Evolutionary conservation across 306 rosid genomes (phyloP).

Genomic region (Mucuna pruriens): DNA sequence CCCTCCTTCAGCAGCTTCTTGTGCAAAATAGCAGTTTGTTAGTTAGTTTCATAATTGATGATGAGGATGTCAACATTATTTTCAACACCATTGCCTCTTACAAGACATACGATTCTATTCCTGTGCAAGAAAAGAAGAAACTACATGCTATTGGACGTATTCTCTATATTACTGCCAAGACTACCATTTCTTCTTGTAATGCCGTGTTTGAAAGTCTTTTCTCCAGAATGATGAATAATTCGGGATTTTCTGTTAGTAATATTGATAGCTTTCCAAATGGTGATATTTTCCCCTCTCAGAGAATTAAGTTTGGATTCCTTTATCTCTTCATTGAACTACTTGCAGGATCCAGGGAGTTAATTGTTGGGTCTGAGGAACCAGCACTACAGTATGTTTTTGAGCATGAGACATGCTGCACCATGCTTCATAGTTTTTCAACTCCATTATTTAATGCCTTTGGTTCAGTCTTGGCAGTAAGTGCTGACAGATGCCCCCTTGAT

Average conservation of each 20-base stretch:
- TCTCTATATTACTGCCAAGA: slow-evolving; percentile 59
- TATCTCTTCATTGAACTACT: slow-evolving; percentile 82
- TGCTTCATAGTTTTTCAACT: slow-evolving; percentile 59
- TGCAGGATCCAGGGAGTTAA: slow-evolving; percentile 67
- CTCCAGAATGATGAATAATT: slow-evolving; percentile 56
- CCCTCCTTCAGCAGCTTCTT: slow-evolving; percentile 72
- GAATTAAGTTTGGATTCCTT: slow-evolving; percentile 72
- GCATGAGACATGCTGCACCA: slow-evolving; percentile 51
- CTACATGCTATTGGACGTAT: slow-evolving; percentile 75
- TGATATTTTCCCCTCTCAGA: slow-evolving; percentile 34
- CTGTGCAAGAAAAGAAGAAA: slow-evolving; percentile 68
- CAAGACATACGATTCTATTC: slow-evolving; percentile 54
- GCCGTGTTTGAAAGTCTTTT: slow-evolving; percentile 65
- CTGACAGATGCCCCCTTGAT: slow-evolving; percentile 45
- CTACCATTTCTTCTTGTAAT: slow-evolving; percentile 73
- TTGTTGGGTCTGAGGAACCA: slow-evolving; percentile 47
- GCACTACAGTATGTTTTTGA: slow-evolving; percentile 39
- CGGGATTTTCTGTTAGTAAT: slow-evolving; percentile 51
- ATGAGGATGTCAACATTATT: slow-evolving; percentile 68
- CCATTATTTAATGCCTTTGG: slow-evolving; percentile 61
- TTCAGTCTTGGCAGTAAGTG: slow-evolving; percentile 55
- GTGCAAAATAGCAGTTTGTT: slow-evolving; percentile 62
- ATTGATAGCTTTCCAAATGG: slow-evolving; percentile 41
- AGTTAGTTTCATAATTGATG: slow-evolving; percentile 63
- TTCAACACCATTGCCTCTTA: slow-evolving; percentile 59